phyloP scores from a whole-genome alignment of 2,329 filamentous ascomycete species.

The Ceratocystis albifundus region DNA sequence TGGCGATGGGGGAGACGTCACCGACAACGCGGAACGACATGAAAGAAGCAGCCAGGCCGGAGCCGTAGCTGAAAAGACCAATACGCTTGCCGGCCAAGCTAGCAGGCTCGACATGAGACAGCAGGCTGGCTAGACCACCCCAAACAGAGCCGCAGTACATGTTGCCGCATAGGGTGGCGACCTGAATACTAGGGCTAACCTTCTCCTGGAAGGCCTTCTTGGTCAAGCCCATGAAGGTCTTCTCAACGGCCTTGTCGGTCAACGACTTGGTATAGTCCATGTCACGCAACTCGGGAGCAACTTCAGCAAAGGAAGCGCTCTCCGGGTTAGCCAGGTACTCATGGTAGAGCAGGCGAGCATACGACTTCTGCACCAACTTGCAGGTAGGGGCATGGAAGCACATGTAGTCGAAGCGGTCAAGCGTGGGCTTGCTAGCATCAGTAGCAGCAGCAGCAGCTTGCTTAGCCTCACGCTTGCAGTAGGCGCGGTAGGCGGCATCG shows the following conservation, averaged over 20 bases:
- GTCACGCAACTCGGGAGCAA: slow-evolving; percentile 63
- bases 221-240: slow-evolving; percentile 71
- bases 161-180: slow-evolving; percentile 64
- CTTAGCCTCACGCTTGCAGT: slow-evolving; percentile 59
- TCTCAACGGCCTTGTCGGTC: slow-evolving; percentile 71
- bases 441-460: slow-evolving; percentile 37
- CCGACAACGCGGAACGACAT: slow-evolving; percentile 62
- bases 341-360: slow-evolving; percentile 73
- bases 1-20: slow-evolving; percentile 54
- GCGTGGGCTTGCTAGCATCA: slow-evolving; percentile 43
- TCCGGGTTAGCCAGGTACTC: slow-evolving; percentile 65
- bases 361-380: slow-evolving; percentile 80
- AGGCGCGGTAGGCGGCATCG: slow-evolving; percentile 70
- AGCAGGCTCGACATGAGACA: slow-evolving; percentile 52
- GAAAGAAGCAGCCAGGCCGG: slow-evolving; percentile 60
- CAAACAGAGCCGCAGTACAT: slow-evolving; percentile 63
- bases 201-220: slow-evolving; percentile 78
- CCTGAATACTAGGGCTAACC: slow-evolving; percentile 60
- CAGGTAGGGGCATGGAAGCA: slow-evolving; percentile 75
- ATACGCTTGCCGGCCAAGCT: slow-evolving; percentile 59
- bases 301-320: slow-evolving; percentile 57
- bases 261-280: slow-evolving; percentile 70
- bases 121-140: slow-evolving; percentile 60
- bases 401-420: slow-evolving; percentile 77
- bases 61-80: slow-evolving; percentile 69